Evolutionary conservation across 139 green algal species (phyloP), one percentile per base, ranked within the genome.

Genomic region (Chlorella vulgaris): DNA sequence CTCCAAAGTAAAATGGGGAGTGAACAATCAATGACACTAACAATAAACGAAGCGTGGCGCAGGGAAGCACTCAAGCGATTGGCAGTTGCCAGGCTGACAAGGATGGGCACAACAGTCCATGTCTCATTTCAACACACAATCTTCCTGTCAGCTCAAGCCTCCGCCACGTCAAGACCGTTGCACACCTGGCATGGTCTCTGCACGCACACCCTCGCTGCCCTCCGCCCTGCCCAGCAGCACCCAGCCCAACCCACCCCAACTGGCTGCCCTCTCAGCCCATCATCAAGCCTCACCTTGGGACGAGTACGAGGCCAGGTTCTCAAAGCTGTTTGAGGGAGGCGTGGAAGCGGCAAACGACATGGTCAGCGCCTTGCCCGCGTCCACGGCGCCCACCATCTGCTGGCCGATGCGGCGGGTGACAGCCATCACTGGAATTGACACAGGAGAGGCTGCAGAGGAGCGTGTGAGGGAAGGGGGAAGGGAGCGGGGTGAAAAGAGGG

Each of bases 1-100:
- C 80, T 91, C 6, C 85, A 90, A 69, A 91, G 95, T 22, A 76
- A 91, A 91, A 53, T 28, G 19, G 62, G 13, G 43, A 26, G 29
- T 31, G 29, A 7, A 22, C 0, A 15, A 55, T 15, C 13, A 55
- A 10, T 24, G 47, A n/a, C n/a, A n/a, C n/a, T n/a, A n/a, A n/a
- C n/a, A n/a, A n/a, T n/a, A n/a, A n/a, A n/a, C n/a, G n/a, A n/a
- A n/a, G n/a, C n/a, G n/a, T n/a, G n/a, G n/a, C n/a, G n/a, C n/a
- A n/a, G n/a, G n/a, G n/a, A n/a, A n/a, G n/a, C n/a, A n/a, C n/a
- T n/a, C n/a, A n/a, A n/a, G n/a, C n/a, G n/a, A n/a, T n/a, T n/a
- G n/a, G n/a, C n/a, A n/a, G n/a, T n/a, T n/a, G n/a, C n/a, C n/a
- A n/a, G n/a, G n/a, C n/a, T n/a, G n/a, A n/a, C n/a, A n/a, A n/a